A percentile compares a stretch with the other conserved stretches of the same genome.
Evolutionary conservation across 768 basidiomycete genomes (phyloP).

Genomic region (Tricholoma sp.): DNA sequence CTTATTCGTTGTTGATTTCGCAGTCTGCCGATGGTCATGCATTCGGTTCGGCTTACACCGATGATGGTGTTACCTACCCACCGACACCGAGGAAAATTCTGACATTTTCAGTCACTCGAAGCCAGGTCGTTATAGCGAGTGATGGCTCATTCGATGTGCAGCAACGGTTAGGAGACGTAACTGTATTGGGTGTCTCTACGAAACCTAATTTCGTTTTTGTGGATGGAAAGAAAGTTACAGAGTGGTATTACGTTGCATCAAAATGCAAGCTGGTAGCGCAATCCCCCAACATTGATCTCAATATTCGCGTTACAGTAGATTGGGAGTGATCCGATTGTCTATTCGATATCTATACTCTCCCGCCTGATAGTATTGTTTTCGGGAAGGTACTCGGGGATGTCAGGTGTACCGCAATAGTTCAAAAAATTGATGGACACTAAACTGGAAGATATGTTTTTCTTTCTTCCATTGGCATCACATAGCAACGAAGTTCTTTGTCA

Average conservation of each 20-base stretch:
- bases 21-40: constrained; percentile 44
- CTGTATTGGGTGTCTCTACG: constrained; percentile 48
- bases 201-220: constrained; percentile 36
- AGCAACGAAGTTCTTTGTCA: too few species aligned
- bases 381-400: not conserved
- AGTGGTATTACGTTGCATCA: constrained; percentile 35
- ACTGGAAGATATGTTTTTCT: too few species aligned
- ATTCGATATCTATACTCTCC: not conserved
- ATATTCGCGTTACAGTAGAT: constrained; percentile 22
- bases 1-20: constrained; percentile 60
- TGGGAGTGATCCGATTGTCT: constrained; percentile 16
- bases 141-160: constrained; percentile 37
- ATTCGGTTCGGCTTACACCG: constrained; percentile 57
- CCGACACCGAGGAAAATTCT: constrained; percentile 50
- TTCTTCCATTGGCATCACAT: too few species aligned
- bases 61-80: constrained; percentile 62
- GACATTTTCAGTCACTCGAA: constrained; percentile 33
- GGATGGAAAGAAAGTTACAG: constrained; percentile 26
- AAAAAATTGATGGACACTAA: not conserved
- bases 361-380: too few species aligned
- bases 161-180: constrained; percentile 47
- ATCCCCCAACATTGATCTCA: constrained; percentile 38
- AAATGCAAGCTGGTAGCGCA: constrained; percentile 38
- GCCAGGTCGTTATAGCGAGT: constrained; percentile 32
- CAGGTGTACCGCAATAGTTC: not conserved